Base-by-base conservation (phyloP, 2,329 filamentous ascomycete species). In the Neonectria punicea region DNA sequence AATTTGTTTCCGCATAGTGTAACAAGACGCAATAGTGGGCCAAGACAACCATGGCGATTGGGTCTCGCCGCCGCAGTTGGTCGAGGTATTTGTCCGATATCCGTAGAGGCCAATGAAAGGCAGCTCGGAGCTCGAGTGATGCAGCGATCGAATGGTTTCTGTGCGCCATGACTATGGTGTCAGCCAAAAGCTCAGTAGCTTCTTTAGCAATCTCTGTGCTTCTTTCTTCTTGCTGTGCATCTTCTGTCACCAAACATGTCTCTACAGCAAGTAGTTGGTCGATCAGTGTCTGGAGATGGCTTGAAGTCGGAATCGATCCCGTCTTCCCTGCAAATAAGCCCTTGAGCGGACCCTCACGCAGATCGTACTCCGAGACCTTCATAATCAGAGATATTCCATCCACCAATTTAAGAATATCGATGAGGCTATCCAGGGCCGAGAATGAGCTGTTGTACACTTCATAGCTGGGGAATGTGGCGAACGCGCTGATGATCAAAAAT, bases 401-500 rank as follows among this genome's bases (percentile, higher is more conserved):
- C 3, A 66, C 47, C 16, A 67, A 47, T 20, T 57, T 39, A 16
- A 63, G 66, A n/a, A 67, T 66, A 16, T 67, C 63, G 22, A 60
- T 34, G 2, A 66, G 56, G 18, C 63, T 49, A 2, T 57, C 46
- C 9, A 66, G 32, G 5, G 63, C 36, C 18, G 59, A 66, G 5
- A 20, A 36, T 3, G 13, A 22, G 4, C 53, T 25, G 11, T 58
- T 62, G 34, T 63, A 53, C 14, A 39, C 46, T 4, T 67, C 66
- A 9, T 63, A 63, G 11, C 66, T 63, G 1, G 66, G 59, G 20
- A 47, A 63, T 1, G 56, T 66, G 1, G 50, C 63, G 13, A 66
- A 66, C 6, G 58, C 66, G 30, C 58, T 60, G 13, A 67, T 63
- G 25, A 61, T 58, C 4, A 22, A 67, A 34, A 66, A 67, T 41